Percentiles rank a stretch among this genome's conserved stretches.
Evolutionary conservation across 768 basidiomycete genomes (phyloP).

Genomic region (Mycena floridula): DNA sequence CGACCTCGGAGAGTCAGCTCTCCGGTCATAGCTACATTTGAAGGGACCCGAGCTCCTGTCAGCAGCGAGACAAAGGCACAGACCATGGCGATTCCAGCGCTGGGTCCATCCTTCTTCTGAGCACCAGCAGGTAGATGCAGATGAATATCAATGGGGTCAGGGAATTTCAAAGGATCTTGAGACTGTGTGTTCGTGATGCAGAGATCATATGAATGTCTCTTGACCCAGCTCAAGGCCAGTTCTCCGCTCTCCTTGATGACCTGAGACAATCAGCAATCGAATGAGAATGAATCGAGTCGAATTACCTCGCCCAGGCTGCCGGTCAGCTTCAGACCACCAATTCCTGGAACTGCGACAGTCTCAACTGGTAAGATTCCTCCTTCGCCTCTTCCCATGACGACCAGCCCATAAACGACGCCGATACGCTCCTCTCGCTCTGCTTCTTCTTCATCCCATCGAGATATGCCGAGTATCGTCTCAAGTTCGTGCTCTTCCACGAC

Average conservation of each 20-base stretch:
- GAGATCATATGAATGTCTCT: constrained; percentile 74
- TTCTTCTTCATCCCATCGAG: constrained; percentile 77
- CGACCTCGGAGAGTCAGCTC: constrained; percentile 83
- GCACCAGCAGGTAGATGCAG: constrained; percentile 86
- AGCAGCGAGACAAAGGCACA: constrained; percentile 86
- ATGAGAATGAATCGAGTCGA: constrained; percentile 4
- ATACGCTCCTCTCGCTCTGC: constrained; percentile 64
- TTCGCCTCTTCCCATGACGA: constrained; percentile 85
- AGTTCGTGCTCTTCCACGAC: constrained; percentile 64
- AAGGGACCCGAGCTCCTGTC: constrained; percentile 67
- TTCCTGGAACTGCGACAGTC: constrained; percentile 71
- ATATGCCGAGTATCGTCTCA: constrained; percentile 79
- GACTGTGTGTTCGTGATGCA: constrained; percentile 64
- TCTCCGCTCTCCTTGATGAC: constrained; percentile 92
- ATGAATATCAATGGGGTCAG: constrained; percentile 75
- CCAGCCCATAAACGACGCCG: constrained; percentile 80
- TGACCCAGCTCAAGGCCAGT: constrained; percentile 90
- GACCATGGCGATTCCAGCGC: constrained; percentile 87
- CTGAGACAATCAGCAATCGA: constrained; percentile 18
- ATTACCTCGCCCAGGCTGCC: constrained; percentile 77
- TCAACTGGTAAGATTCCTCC: constrained; percentile 85
- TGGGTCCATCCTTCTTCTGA: constrained; percentile 91
- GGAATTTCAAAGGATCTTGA: constrained; percentile 71
- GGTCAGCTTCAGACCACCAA: constrained; percentile 68
- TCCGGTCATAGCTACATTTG: constrained; percentile 83